These are phyloP conservation scores for Camelina laxa DNA, from an alignment of 345 rosid genomes.

Conservation along the genomic window DNA sequence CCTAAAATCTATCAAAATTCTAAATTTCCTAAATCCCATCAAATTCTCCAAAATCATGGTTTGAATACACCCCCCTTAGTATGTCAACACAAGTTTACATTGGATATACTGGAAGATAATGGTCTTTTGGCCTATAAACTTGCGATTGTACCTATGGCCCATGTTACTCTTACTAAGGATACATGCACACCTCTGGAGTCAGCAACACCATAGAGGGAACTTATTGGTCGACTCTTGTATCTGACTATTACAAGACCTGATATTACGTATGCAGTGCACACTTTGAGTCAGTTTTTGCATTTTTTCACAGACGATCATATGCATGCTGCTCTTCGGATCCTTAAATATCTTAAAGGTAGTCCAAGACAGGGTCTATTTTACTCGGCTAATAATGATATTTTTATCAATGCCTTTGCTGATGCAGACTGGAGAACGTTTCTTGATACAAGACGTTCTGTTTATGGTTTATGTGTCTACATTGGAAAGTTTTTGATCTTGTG, in stretches of 20 bases:
- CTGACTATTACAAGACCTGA: background rate
- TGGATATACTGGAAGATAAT: background rate
- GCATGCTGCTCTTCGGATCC: background rate
- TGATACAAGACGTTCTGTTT: background rate
- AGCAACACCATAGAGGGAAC: background rate
- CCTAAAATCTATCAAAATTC: too few relatives aligned
- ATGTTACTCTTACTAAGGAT: background rate
- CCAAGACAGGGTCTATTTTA: background rate
- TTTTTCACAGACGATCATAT: background rate
- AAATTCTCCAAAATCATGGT: too few relatives aligned
- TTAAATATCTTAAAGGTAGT: background rate
- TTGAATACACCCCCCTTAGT: too few relatives aligned
- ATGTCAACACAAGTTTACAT: background rate
- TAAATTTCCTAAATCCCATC: too few relatives aligned
- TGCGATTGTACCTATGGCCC: background rate
- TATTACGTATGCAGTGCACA: background rate
- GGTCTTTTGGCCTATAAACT: background rate
- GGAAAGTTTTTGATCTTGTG: background rate
- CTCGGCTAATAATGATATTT: accelerated
- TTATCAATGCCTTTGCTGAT: background rate
- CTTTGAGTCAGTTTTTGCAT: background rate
- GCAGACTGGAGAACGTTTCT: background rate
- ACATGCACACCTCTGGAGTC: background rate
- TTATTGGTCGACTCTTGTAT: background rate
- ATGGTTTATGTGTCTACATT: background rate